Evolutionary conservation across 768 basidiomycete species (phyloP).

Genomic region (Exidia glandulosa): DNA sequence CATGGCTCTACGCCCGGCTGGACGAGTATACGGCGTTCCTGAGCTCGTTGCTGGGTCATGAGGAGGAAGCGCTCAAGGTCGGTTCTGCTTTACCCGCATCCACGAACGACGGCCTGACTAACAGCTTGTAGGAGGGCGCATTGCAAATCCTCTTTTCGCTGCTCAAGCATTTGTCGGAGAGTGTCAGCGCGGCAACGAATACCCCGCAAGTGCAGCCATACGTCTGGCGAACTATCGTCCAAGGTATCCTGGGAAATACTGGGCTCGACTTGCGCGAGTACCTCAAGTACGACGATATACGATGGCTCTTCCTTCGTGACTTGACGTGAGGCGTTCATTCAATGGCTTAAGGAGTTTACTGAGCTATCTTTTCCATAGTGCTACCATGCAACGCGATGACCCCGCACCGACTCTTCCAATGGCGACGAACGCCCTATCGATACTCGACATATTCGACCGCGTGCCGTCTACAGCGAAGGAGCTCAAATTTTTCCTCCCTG

Average conservation of each 20-base stretch:
- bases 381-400: conserved; percentile 13
- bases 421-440: conserved; percentile 44
- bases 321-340: conserved; percentile 40
- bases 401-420: conserved; percentile 26
- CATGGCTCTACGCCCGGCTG: conserved; percentile 73
- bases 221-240: conserved; percentile 55
- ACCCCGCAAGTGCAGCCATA: conserved; percentile 58
- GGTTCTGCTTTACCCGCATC: conserved; percentile 15
- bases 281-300: conserved; percentile 58
- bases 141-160: conserved; percentile 69
- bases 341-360: background rate
- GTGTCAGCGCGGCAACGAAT: conserved; percentile 19
- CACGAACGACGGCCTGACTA: no score
- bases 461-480: conserved; percentile 65
- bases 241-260: conserved; percentile 50
- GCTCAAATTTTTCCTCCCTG: conserved; percentile 73
- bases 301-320: conserved; percentile 84
- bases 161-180: conserved; percentile 58
- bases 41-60: conserved; percentile 59
- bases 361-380: background rate
- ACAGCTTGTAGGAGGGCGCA: conserved; percentile 62
- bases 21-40: conserved; percentile 61
- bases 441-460: conserved; percentile 56
- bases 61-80: conserved; percentile 66
- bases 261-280: conserved; percentile 60